A percentile compares a stretch with the other conserved stretches of the same genome.
Evolutionary conservation across 139 green algal species (phyloP).

Genomic region (Prasinococcaceae sp.): DNA sequence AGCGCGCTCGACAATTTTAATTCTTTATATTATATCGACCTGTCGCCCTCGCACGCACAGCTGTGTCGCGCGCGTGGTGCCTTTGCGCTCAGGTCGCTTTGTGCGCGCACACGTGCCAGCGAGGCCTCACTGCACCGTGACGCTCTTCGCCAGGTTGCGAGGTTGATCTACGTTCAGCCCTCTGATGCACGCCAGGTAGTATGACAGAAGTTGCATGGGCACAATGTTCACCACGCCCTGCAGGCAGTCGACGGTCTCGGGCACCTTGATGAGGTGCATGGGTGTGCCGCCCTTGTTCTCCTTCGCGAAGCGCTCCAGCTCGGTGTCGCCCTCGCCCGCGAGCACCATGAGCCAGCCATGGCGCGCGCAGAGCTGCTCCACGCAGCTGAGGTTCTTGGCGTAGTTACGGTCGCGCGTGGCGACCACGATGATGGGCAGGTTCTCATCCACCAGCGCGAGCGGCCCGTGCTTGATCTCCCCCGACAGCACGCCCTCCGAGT

Average conservation of each 20-base stretch:
- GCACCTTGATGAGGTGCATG: slow-evolving; percentile 35
- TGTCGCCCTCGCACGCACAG: too few relatives aligned
- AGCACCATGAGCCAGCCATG: slow-evolving; percentile 46
- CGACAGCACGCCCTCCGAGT: slow-evolving; percentile 92
- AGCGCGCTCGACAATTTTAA: too few relatives aligned
- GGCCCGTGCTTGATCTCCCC: slow-evolving; percentile 98
- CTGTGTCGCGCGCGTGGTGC: too few relatives aligned
- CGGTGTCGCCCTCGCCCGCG: slow-evolving; percentile 57
- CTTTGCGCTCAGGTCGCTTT: too few relatives aligned
- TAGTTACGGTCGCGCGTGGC: slow-evolving; percentile 44
- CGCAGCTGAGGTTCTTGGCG: slow-evolving; percentile 1
- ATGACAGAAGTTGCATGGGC: slow-evolving; percentile 85
- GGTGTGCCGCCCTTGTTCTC: background rate
- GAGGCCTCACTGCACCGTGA: slow-evolving; percentile 66
- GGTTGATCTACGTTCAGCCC: slow-evolving; percentile 93
- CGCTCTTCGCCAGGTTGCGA: slow-evolving; percentile 89
- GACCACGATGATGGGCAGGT: slow-evolving; percentile 83
- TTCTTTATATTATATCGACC: too few relatives aligned
- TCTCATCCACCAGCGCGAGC: slow-evolving; percentile 87
- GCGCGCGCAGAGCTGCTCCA: slow-evolving; percentile 17
- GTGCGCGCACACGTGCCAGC: too few relatives aligned
- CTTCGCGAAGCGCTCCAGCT: slow-evolving; percentile 21
- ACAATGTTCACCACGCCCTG: slow-evolving; percentile 94
- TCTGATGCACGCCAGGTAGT: slow-evolving; percentile 83
- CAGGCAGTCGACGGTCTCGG: slow-evolving; percentile 58